Conservation (phyloP, 192 early-diverging fungal genomes). For the Coemansia sp. region DNA sequence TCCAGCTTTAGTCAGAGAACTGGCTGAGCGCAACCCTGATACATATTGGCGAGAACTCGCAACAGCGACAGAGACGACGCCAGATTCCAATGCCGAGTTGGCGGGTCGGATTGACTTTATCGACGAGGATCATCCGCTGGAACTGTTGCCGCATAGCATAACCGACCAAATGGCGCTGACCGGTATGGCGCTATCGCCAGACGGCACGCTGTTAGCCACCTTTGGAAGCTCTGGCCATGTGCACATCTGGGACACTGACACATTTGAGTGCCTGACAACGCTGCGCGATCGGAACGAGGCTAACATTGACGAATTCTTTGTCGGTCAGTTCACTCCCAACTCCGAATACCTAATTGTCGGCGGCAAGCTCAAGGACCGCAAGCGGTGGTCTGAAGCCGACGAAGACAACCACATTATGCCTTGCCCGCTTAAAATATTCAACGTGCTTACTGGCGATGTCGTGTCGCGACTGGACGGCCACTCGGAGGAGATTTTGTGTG, state of each 20-base stretch:
- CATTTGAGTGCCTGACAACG: conserved; percentile 69
- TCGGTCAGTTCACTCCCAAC: conserved; percentile 77
- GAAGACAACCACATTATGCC: conserved; percentile 94
- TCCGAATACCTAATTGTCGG: conserved; percentile 71
- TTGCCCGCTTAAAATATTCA: conserved; percentile 92
- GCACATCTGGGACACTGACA: conserved; percentile 81
- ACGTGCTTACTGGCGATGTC: conserved; percentile 79
- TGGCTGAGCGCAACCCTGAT: conserved; percentile 62
- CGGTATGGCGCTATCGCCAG: conserved; percentile 81
- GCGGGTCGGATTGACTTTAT: conserved; percentile 59
- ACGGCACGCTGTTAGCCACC: conserved; percentile 84
- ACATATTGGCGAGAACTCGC: conserved; percentile 45
- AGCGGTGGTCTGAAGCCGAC: conserved; percentile 85
- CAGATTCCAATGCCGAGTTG: neutral
- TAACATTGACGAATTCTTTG: conserved; percentile 92
- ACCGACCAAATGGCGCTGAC: conserved; percentile 82
- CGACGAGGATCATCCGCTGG: conserved; percentile 70
- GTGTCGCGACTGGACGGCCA: conserved; percentile 80
- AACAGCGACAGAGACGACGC: neutral
- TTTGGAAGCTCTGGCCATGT: conserved; percentile 80
- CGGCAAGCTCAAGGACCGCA: conserved; percentile 90
- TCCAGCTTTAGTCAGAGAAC: conserved; percentile 55
- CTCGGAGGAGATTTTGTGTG: conserved; percentile 83
- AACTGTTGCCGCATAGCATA: conserved; percentile 65
- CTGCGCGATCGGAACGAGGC: conserved; percentile 73